Conservation (phyloP, 345 rosid genomes). For the Citropsis articulata region DNA sequence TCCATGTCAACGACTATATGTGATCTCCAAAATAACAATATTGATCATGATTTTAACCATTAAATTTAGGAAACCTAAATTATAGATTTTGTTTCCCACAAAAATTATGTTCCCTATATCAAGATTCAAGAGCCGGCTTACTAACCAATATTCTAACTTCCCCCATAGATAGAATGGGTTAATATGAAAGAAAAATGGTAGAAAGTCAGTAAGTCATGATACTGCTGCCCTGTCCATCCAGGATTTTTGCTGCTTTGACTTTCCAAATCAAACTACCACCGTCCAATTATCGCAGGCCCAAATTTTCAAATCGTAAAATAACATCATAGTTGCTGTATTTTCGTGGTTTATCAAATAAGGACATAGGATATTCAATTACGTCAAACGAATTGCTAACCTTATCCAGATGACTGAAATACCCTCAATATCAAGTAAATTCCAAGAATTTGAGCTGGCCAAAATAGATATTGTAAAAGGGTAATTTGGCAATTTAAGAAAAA, state of each 20-base stretch:
- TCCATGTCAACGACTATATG: no score
- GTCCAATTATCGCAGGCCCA: neutral
- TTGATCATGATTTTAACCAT: no score
- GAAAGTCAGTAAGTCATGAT: no score
- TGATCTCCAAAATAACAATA: no score
- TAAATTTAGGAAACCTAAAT: no score
- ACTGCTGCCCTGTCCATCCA: constrained; percentile 6
- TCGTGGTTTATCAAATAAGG: neutral
- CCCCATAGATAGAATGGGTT: no score
- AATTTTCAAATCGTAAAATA: neutral
- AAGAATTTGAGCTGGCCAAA: accelerated
- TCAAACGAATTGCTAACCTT: neutral
- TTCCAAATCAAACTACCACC: constrained; percentile 23
- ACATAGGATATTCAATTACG: neutral
- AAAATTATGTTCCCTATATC: no score
- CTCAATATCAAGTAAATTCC: neutral
- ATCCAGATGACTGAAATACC: neutral
- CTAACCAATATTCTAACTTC: no score
- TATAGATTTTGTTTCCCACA: no score
- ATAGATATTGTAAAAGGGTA: neutral
- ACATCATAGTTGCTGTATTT: neutral
- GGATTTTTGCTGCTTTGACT: constrained; percentile 30
- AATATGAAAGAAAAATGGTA: no score
- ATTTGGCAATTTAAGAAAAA: neutral
- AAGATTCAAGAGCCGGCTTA: no score